Evolutionary conservation across 2,329 filamentous ascomycete species (phyloP).

Genomic region (Exophiala mesophila): DNA sequence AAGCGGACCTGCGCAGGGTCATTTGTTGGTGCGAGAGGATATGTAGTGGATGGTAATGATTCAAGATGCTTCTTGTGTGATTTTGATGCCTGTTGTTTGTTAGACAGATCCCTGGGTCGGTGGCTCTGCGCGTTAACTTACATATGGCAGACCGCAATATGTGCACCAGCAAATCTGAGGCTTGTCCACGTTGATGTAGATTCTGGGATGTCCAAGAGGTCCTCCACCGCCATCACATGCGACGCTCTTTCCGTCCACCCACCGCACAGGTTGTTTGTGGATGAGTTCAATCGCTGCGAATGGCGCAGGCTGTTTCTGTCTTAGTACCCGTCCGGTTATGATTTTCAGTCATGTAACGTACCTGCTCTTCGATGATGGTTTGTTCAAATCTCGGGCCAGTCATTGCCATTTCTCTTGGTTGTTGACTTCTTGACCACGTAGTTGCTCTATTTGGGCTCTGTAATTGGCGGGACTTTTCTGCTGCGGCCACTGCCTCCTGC

Average conservation of each 20-base stretch:
- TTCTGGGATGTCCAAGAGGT: slow-evolving; percentile 78
- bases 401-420: slow-evolving; percentile 77
- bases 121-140: slow-evolving; percentile 49
- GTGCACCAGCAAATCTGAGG: slow-evolving; percentile 84
- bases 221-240: slow-evolving; percentile 91
- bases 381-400: slow-evolving; percentile 93
- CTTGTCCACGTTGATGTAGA: slow-evolving; percentile 99
- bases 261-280: slow-evolving; percentile 89
- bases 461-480: slow-evolving; percentile 53
- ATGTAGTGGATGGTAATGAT: slow-evolving; percentile 72
- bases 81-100: slow-evolving; percentile 69
- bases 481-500: slow-evolving; percentile 52
- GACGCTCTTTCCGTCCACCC: slow-evolving; percentile 77
- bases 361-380: slow-evolving; percentile 89
- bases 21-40: slow-evolving; percentile 65
- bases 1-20: slow-evolving; percentile 56
- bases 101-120: slow-evolving; percentile 7
- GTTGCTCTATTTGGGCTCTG: slow-evolving; percentile 83
- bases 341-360: slow-evolving; percentile 35
- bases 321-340: slow-evolving; percentile 2
- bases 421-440: slow-evolving; percentile 84
- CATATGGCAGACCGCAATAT: slow-evolving; percentile 91
- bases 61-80: slow-evolving; percentile 81
- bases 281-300: slow-evolving; percentile 90
- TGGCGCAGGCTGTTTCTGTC: slow-evolving; percentile 67